Evolutionary conservation across 2,329 filamentous ascomycete genomes (phyloP), one percentile per base, ranked within the genome.

Genomic region (Ophiosphaerella korrae): DNA sequence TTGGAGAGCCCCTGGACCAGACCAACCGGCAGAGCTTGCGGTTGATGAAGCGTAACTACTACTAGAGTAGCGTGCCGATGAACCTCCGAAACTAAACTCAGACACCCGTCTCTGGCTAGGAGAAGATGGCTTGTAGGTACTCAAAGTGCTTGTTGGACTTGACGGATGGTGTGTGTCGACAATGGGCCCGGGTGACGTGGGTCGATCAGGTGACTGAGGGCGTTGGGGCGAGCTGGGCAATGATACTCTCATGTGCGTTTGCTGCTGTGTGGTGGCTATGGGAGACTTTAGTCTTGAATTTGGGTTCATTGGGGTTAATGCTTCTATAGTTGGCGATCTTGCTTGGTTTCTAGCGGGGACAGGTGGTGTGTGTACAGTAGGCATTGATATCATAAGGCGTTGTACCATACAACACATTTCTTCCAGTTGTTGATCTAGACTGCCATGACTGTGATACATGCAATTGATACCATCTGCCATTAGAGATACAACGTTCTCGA

Each of bases 11-110:
- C 40, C 51, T 38, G 57, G 52, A 23, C 46, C 55, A 14, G 53
- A 53, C 56, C 58, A 54, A n/a, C 53, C 51, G 6, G 24, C 45
- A 33, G 58, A 55, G 32, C 53, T 65, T 13, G 55, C 84, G 94
- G 45, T 94, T 89, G 74, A 91, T 93, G 74, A 48, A 18, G 45
- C 93, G 94, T 68, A 92, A 93, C 74, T 86, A 86, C 23, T 88
- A 89, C 51, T 56, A 1, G 64, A 96, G 93, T 75, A 91, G 92
- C 62, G 92, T 92, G 74, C 89, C 91, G 77, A 92, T 87, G 89
- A 92, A 86, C n/a, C 78, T 90, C 44, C 60, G 13, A 66, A 58
- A 45, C 64, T 71, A 34, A 69, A 62, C 16, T 62, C 66, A 29
- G 67, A 67, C 2, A 63, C 53, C 13, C 63, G 56, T 45, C 65